Conservation (phyloP, 371 early-diverging fungal species). For the Pancytospora philotis region DNA sequence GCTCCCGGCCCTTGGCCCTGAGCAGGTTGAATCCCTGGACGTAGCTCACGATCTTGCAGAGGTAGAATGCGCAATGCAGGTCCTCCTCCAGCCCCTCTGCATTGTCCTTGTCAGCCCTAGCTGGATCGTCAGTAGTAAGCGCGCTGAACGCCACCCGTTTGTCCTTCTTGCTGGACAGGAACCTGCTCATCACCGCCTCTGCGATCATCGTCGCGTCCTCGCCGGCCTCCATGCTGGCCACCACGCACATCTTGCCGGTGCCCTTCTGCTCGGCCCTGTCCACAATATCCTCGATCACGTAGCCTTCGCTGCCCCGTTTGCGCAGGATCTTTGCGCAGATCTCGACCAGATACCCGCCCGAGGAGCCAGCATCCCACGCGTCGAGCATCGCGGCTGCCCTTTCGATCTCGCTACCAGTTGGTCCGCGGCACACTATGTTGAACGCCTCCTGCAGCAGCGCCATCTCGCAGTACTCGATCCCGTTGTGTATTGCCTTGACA, state of each 20-base stretch:
- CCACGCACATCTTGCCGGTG: conserved; percentile 93
- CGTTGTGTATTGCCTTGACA: conserved; percentile 99
- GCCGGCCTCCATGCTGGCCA: conserved; percentile 77
- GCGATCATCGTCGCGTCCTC: conserved; percentile 84
- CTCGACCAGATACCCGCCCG: conserved; percentile 89
- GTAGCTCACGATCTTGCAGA: conserved; percentile 88
- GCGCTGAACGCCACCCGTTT: conserved; percentile 75
- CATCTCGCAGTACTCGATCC: conserved; percentile 99
- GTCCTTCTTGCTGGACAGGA: conserved; percentile 80
- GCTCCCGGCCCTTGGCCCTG: conserved; percentile 76
- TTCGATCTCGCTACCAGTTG: conserved; percentile 63
- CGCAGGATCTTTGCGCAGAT: conserved; percentile 78
- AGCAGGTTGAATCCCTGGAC: conserved; percentile 96
- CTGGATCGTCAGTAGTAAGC: conserved; percentile 58
- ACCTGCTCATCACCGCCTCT: conserved; percentile 89
- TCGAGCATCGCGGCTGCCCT: conserved; percentile 73
- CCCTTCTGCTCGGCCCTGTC: conserved; percentile 93
- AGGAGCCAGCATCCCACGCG: conserved; percentile 76
- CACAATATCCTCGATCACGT: conserved; percentile 79
- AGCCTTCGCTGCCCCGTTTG: conserved; percentile 70
- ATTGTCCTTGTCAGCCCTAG: conserved; percentile 62
- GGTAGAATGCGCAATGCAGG: conserved; percentile 71
- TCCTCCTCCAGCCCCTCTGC: conserved; percentile 71
- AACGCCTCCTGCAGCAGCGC: conserved; percentile 82
- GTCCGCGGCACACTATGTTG: background rate